Conservation (phyloP, 2,329 filamentous ascomycete species). For the Akanthomyces muscarius region DNA sequence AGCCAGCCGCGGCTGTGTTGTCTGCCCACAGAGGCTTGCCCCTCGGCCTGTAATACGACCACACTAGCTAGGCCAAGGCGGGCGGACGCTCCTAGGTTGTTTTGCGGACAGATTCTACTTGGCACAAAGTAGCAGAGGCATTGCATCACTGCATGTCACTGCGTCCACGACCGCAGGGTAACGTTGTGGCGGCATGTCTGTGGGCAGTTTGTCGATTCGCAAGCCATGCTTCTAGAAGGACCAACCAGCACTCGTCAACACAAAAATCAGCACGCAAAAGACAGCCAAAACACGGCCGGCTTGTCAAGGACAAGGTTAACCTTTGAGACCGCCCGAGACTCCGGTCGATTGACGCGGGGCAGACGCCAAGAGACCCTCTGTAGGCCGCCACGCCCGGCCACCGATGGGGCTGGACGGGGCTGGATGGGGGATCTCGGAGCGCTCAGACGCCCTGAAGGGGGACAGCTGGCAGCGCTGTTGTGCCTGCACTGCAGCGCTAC, state of each 20-base stretch:
- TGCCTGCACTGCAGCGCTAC: background rate
- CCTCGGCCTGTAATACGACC: background rate
- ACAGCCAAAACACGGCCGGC: background rate
- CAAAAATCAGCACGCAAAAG: background rate
- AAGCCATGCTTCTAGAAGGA: background rate
- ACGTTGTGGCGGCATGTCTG: background rate
- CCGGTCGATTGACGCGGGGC: conserved; percentile 14
- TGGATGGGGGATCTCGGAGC: conserved; percentile 4
- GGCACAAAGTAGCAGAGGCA: background rate
- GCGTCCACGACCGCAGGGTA: background rate
- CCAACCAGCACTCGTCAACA: background rate
- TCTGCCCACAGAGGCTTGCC: background rate
- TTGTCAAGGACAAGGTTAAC: background rate
- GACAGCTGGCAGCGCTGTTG: background rate
- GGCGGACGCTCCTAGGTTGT: background rate
- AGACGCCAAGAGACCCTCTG: conserved; percentile 2
- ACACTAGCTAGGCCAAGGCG: background rate
- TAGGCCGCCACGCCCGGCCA: background rate
- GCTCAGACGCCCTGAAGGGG: background rate
- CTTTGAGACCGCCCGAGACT: conserved; percentile 14
- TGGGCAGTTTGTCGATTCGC: background rate
- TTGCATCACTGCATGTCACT: background rate
- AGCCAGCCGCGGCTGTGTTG: conserved; percentile 1
- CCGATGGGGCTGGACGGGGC: background rate
- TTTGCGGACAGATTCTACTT: background rate